Evolutionary conservation across 2,329 filamentous ascomycete species (phyloP).

Genomic region (Macrophomina pseudophaseolina): DNA sequence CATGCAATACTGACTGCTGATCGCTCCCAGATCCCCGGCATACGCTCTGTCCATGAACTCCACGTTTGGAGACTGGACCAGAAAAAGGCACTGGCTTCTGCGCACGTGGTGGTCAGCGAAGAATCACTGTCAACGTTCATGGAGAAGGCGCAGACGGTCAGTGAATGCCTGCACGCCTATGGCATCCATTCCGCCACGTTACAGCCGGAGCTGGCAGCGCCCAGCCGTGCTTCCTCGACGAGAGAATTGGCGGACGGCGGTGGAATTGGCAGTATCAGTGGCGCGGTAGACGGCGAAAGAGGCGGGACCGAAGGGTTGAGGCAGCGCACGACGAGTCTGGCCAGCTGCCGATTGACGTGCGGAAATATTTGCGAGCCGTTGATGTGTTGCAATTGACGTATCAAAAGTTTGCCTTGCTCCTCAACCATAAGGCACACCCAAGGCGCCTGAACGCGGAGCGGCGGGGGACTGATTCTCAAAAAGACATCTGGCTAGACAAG

Average conservation of each 20-base stretch:
- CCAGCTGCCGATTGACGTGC: conserved; percentile 59
- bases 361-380: conserved; percentile 57
- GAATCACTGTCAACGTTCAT: conserved; percentile 62
- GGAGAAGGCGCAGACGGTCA: conserved; percentile 64
- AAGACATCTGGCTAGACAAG: not conserved
- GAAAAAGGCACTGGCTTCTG: conserved; percentile 70
- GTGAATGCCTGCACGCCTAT: conserved; percentile 73
- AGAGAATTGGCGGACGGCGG: not conserved
- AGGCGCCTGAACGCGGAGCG: not conserved
- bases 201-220: conserved; percentile 63
- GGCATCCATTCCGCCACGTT: conserved; percentile 74
- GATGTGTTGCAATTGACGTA: conserved; percentile 55
- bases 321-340: conserved; percentile 34
- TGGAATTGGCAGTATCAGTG: conserved; percentile 15
- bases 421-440: not conserved
- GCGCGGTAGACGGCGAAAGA: conserved; percentile 28
- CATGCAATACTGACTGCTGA: not conserved
- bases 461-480: not conserved
- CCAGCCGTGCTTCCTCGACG: not conserved
- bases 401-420: not conserved
- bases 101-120: conserved; percentile 66
- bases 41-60: conserved; percentile 71
- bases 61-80: conserved; percentile 78
- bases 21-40: conserved; percentile 62
- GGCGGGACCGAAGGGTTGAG: conserved; percentile 30